Conservation (phyloP, 495 filamentous ascomycete genomes). For the Beverwykella pulmonaria region DNA sequence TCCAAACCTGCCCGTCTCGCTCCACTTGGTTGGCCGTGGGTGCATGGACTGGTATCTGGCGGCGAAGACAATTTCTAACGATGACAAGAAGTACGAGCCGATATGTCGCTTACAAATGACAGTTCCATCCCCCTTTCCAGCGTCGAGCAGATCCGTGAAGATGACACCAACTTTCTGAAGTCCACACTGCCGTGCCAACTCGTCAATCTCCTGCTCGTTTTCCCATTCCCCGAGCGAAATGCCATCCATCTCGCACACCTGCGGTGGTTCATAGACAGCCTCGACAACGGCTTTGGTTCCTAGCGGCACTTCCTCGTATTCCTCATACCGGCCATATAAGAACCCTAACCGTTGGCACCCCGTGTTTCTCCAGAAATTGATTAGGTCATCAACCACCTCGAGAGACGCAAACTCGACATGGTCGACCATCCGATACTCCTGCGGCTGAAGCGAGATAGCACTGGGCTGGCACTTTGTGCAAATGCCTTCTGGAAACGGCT, state of each 20-base stretch:
- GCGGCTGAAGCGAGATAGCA: constrained; percentile 91
- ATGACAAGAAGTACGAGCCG: constrained; percentile 92
- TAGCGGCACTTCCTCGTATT: constrained; percentile 90
- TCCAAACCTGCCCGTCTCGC: constrained; percentile 89
- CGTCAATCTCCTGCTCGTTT: constrained; percentile 79
- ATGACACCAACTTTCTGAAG: constrained; percentile 91
- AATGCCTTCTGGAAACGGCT: constrained; percentile 94
- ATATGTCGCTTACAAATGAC: constrained; percentile 96
- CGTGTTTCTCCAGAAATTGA: constrained; percentile 88
- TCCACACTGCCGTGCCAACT: constrained; percentile 81
- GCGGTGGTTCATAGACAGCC: constrained; percentile 95
- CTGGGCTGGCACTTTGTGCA: constrained; percentile 98
- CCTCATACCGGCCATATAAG: constrained; percentile 86
- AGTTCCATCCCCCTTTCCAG: constrained; percentile 74
- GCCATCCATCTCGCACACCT: constrained; percentile 87
- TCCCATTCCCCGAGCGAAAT: constrained; percentile 86
- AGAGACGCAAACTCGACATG: constrained; percentile 93
- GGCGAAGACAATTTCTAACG: constrained; percentile 87
- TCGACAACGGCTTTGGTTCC: constrained; percentile 97
- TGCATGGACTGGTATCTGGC: constrained; percentile 82
- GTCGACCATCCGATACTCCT: constrained; percentile 96
- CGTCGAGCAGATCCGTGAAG: constrained; percentile 89
- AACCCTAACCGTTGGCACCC: constrained; percentile 83
- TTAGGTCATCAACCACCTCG: constrained; percentile 77
- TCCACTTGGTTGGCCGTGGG: constrained; percentile 95